Base-by-base conservation (phyloP, 2,329 filamentous ascomycete species). In the Penicillium rolfsii region DNA sequence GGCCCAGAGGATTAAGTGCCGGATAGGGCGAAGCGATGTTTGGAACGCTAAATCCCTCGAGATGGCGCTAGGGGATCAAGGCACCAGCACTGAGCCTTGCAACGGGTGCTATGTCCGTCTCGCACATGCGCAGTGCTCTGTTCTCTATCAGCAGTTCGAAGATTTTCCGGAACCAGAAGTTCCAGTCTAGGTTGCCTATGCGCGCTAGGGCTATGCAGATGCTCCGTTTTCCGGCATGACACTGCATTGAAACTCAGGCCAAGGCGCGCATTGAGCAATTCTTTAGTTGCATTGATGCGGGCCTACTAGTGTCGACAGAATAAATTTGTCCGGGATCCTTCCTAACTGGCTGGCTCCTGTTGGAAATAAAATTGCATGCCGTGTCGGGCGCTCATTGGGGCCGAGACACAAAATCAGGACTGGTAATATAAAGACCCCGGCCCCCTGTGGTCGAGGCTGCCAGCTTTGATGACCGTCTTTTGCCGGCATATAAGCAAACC, bases 11-110 rank as follows among this genome's bases (percentile, higher is more conserved):
- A 56, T 40, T 36, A 45, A 63, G 24, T 62, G 40, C 60, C 53
- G 46, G 54, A 41, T 57, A 53, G 28, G 33, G 50, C 16, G 28
- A 56, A 33, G 36, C 53, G 57, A 64, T 52, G 58, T 64, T 22
- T 61, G 59, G 63, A 53, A 61, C 64, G 57, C 64, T 64, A 63
- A 60, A 58, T 61, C 58, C 64, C 56, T 61, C 53, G 52, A 53
- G 57, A 62, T 62, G 52, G 48, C 61, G 41, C 62, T 60, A 60
- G 52, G 35, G 19, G 35, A 22, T 22, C 36, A 40, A 54, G 38
- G 56, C 46, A 38, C 36, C 16, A 35, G 28, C 19, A 11, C 16
- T 43, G 16, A 30, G 35, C 8, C 35, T 28, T 33, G 36, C 36
- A 14, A 41, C 30, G 26, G 40, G 53, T 52, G 55, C 55, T 54